Conservation (phyloP, 169 alveolate genomes). For the Plasmodium knowlesi region DNA sequence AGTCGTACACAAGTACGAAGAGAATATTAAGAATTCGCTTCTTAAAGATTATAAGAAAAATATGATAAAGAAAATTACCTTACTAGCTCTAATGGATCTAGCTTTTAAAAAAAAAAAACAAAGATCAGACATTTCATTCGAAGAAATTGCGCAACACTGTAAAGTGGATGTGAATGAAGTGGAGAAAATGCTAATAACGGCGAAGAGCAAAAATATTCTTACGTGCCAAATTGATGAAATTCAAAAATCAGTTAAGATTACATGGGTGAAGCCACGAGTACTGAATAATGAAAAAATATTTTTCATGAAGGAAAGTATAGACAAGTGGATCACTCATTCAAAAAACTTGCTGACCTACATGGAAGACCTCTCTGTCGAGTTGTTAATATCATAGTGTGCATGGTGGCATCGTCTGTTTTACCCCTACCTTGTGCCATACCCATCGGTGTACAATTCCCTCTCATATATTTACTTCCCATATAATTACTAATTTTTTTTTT, state of each 20-base stretch:
- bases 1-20: conserved; percentile 11
- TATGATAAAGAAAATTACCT: conserved; percentile 79
- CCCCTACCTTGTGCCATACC: background rate
- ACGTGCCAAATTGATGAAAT: conserved; percentile 83
- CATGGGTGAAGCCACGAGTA: conserved; percentile 87
- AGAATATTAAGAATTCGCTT: conserved; percentile 32
- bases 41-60: conserved; percentile 76
- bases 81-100: conserved; percentile 83
- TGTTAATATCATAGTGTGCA: conserved; percentile 19
- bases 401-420: background rate
- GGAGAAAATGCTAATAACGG: conserved; percentile 83
- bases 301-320: conserved; percentile 45
- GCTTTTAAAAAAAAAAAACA: conserved; percentile 85
- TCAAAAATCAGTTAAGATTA: conserved; percentile 78
- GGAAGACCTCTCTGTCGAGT: conserved; percentile 71
- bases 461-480: background rate
- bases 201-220: conserved; percentile 80
- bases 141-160: conserved; percentile 84
- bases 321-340: conserved; percentile 47
- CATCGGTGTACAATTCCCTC: background rate
- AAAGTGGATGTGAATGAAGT: conserved; percentile 77
- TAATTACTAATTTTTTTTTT: background rate
- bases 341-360: conserved; percentile 62
- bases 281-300: conserved; percentile 73
- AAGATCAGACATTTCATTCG: conserved; percentile 80